Percentiles rank a stretch among this genome's conserved stretches.
Evolutionary conservation across 345 rosid species (phyloP).

Genomic region (Clausena lansium): DNA sequence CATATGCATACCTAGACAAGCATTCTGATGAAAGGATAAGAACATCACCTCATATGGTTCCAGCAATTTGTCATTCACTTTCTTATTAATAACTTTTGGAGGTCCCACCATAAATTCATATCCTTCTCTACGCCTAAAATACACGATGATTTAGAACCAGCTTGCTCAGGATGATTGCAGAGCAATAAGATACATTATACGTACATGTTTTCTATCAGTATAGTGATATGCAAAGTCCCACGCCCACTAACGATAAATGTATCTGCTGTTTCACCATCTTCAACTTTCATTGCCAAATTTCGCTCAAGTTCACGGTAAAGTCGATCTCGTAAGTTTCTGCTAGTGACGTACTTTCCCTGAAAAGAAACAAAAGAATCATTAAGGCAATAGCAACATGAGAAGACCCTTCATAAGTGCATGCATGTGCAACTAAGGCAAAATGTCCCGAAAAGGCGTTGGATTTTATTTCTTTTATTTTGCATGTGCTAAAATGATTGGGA

Average conservation of each 20-base stretch:
- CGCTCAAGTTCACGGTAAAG: slow-evolving; percentile 89
- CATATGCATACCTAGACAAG: neutral
- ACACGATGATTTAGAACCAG: slow-evolving; percentile 21
- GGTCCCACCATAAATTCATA: slow-evolving; percentile 99
- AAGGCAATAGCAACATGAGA: neutral
- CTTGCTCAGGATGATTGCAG: slow-evolving; percentile 19
- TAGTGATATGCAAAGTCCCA: slow-evolving; percentile 95
- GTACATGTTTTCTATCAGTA: slow-evolving; percentile 90
- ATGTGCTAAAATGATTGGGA: neutral
- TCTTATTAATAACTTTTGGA: slow-evolving; percentile 91
- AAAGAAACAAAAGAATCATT: slow-evolving; percentile 18
- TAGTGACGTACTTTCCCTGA: slow-evolving; percentile 94
- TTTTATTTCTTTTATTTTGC: neutral
- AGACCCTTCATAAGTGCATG: neutral
- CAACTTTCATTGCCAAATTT: slow-evolving; percentile 96
- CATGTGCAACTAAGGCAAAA: neutral
- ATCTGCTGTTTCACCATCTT: slow-evolving; percentile 97
- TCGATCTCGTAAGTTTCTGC: slow-evolving; percentile 93
- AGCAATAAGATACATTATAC: slow-evolving; percentile 30
- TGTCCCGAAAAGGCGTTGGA: no score
- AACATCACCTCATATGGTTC: slow-evolving; percentile 87
- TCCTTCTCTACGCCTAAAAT: slow-evolving; percentile 95
- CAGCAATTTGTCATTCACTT: slow-evolving; percentile 63
- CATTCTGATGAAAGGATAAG: neutral
- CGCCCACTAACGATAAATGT: slow-evolving; percentile 93